A percentile compares a stretch with the other conserved stretches of the same genome.
Evolutionary conservation across 1,284 basidiomycete genomes (phyloP).

Genomic region (Porodaedalea pini): DNA sequence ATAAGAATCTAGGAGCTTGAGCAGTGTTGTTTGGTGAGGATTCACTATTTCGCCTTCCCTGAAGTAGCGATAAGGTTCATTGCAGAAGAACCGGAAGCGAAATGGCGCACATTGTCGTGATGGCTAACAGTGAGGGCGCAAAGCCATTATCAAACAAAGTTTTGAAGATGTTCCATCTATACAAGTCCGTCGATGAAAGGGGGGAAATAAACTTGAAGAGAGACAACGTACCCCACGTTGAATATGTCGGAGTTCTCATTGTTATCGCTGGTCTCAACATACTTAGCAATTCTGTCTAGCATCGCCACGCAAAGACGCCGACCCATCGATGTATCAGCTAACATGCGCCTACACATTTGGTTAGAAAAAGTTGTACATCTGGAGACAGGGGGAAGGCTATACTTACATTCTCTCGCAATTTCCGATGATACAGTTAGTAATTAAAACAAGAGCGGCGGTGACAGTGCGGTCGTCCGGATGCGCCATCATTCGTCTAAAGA

Average conservation of each 20-base stretch:
- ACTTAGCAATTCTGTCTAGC: constrained; percentile 62
- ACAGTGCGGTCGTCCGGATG: constrained; percentile 63
- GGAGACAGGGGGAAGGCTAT: background rate
- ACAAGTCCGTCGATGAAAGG: constrained; percentile 10
- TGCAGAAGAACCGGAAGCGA: constrained; percentile 41
- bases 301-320: constrained; percentile 57
- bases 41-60: constrained; percentile 73
- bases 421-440: constrained; percentile 66
- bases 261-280: constrained; percentile 62
- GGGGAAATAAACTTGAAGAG: background rate
- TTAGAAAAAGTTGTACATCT: constrained; percentile 14
- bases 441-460: constrained; percentile 62
- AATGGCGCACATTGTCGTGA: constrained; percentile 35
- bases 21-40: constrained; percentile 78
- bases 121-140: constrained; percentile 33
- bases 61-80: constrained; percentile 48
- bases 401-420: constrained; percentile 57
- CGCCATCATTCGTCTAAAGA: constrained; percentile 65
- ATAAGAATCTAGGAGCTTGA: constrained; percentile 83
- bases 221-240: constrained; percentile 58
- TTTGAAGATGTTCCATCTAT: constrained; percentile 40
- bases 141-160: constrained; percentile 35
- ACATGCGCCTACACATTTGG: constrained; percentile 39
- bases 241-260: constrained; percentile 63
- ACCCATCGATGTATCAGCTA: constrained; percentile 51